Percentiles rank a stretch among this genome's conserved stretches.
phyloP scores from a whole-genome alignment of 345 rosid species.

The Moricandia moricandioides region DNA sequence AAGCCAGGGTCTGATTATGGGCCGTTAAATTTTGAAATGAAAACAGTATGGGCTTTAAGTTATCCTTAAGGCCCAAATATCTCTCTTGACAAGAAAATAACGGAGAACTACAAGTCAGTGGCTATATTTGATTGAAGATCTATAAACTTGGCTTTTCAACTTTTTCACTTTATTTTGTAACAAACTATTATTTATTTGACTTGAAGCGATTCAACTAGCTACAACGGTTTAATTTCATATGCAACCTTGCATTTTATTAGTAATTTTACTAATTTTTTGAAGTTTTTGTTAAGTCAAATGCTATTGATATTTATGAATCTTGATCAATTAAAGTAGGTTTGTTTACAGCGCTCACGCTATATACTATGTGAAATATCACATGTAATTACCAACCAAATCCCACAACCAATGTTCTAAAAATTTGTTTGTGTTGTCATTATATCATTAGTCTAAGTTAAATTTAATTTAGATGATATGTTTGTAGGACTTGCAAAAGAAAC shows the following conservation, averaged over 20 bases:
- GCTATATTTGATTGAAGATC: neutral
- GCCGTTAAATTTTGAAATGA: slow-evolving; percentile 1
- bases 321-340: neutral
- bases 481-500: neutral
- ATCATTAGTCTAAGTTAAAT: neutral
- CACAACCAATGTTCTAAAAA: neutral
- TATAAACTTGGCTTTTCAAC: neutral
- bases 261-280: neutral
- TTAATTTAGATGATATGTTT: neutral
- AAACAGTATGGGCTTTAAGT: neutral
- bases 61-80: slow-evolving; percentile 12
- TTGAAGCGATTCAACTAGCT: neutral
- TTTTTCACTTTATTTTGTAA: neutral
- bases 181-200: neutral
- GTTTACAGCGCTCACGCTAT: neutral
- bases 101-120: neutral
- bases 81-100: neutral
- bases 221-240: neutral
- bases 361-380: neutral
- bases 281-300: neutral
- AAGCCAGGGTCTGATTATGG: slow-evolving; percentile 28
- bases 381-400: neutral
- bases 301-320: neutral
- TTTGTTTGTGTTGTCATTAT: neutral
- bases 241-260: neutral